A percentile compares a stretch with the other conserved stretches of the same genome.
These are phyloP conservation scores for Fusarium mundagurra DNA, from an alignment of 2,329 filamentous ascomycete species.

Conservation along the genomic window DNA sequence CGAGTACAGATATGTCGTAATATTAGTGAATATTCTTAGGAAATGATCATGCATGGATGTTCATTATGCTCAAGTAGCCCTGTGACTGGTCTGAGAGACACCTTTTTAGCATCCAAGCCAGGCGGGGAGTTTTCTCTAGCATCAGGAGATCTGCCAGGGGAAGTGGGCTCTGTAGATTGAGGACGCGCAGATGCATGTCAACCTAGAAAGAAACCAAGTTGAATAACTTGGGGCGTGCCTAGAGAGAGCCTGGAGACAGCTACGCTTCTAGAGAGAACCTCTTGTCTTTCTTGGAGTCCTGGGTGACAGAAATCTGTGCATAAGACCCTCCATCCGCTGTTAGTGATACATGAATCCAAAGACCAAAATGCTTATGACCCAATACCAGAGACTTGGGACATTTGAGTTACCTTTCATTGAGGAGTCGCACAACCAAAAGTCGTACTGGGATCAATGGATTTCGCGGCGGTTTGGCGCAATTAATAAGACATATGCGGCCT, in stretches of 20 bases:
- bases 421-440: background rate
- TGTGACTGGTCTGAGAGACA: conserved; percentile 4
- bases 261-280: too few relatives aligned
- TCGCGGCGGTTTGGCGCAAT: background rate
- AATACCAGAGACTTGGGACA: background rate
- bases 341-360: too few relatives aligned
- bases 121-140: conserved; percentile 7
- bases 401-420: background rate
- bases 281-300: background rate
- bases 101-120: conserved; percentile 3
- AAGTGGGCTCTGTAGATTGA: conserved; percentile 33
- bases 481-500: background rate
- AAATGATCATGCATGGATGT: background rate
- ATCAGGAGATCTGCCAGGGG: conserved; percentile 29
- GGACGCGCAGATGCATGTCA: conserved; percentile 26
- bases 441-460: background rate
- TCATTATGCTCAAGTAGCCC: conserved; percentile 1
- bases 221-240: background rate
- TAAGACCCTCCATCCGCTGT: background rate
- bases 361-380: background rate
- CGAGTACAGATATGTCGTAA: background rate
- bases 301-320: background rate
- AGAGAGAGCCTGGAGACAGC: background rate
- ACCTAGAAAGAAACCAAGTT: background rate
- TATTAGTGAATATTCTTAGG: background rate